Evolutionary conservation across 257 asterid species (phyloP).

Genomic region (Solanum ossicruentum): DNA sequence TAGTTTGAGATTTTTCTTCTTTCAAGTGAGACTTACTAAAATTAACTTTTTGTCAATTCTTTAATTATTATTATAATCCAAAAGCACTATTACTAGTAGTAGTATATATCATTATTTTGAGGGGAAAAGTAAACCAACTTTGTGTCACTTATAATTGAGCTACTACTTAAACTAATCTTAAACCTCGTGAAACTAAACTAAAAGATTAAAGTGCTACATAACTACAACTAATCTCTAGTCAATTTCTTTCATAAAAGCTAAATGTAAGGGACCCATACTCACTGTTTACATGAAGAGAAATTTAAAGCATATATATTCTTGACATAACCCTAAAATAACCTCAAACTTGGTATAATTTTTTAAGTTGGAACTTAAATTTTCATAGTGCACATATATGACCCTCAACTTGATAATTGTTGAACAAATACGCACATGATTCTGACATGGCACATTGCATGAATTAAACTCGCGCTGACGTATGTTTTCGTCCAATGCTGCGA

Average conservation of each 20-base stretch:
- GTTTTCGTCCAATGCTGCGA: too few species aligned
- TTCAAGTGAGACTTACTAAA: neutral
- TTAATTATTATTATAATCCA: neutral
- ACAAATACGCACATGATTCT: too few species aligned
- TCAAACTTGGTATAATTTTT: too few species aligned
- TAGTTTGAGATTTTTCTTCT: too few species aligned
- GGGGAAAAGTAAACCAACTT: slow-evolving; percentile 36
- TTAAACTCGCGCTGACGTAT: too few species aligned
- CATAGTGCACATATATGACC: too few species aligned
- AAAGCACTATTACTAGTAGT: neutral
- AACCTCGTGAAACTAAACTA: slow-evolving; percentile 3
- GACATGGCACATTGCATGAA: too few species aligned
- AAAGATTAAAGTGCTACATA: slow-evolving; percentile 3
- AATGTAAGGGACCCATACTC: neutral
- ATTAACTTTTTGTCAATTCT: neutral
- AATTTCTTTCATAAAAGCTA: slow-evolving; percentile 14
- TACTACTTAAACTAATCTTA: slow-evolving; percentile 3
- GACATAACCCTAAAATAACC: too few species aligned
- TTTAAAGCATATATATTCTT: too few species aligned
- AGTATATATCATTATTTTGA: neutral
- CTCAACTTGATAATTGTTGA: too few species aligned
- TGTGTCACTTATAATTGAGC: slow-evolving; percentile 32
- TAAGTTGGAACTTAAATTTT: too few species aligned
- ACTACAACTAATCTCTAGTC: slow-evolving; percentile 6
- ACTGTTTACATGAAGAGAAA: neutral